Evolutionary conservation across 441 rosid genomes (phyloP).

Genomic region (Gossypium lobatum): DNA sequence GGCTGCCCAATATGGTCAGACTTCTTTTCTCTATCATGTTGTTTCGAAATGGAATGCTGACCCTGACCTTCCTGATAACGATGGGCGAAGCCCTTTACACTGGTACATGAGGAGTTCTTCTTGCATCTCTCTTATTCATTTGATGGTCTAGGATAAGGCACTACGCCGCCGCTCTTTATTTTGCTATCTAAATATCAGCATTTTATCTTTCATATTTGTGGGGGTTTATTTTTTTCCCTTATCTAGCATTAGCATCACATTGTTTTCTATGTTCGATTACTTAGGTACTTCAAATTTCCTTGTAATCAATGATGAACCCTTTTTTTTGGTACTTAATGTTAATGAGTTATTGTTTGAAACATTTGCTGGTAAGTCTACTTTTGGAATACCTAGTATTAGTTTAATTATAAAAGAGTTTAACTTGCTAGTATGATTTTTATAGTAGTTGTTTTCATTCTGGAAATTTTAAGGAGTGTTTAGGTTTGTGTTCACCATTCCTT

Average conservation of each 20-base stretch:
- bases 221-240: not conserved
- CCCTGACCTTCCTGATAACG: slow-evolving; percentile 87
- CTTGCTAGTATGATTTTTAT: not conserved
- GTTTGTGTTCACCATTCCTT: not conserved
- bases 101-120: slow-evolving; percentile 51
- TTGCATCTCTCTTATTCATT: not conserved
- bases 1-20: slow-evolving; percentile 98
- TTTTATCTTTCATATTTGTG: not conserved
- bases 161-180: not conserved
- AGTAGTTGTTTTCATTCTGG: not conserved
- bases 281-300: not conserved
- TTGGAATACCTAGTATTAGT: not conserved
- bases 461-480: not conserved
- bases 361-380: not conserved
- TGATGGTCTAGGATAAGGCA: slow-evolving; percentile 1
- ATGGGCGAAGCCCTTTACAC: slow-evolving; percentile 92
- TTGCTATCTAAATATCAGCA: not conserved
- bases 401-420: not conserved
- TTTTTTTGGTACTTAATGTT: not conserved
- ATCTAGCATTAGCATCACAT: not conserved
- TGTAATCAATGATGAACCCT: not conserved
- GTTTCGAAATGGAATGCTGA: slow-evolving; percentile 97
- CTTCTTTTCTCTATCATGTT: slow-evolving; percentile 79
- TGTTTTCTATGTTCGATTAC: not conserved
- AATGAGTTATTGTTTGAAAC: not conserved